phyloP scores from a whole-genome alignment of 306 rosid species.

The cucumber (Cucumis sativus) region Cucumber_9930_V3 NC_026657.2:27768501-27769000 shows the following conservation, averaged over 20 bases:
- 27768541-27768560: constrained; percentile 17
- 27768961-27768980: neutral
- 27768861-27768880: constrained; percentile 13
- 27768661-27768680: constrained; percentile 26
- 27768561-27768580: constrained; percentile 40
- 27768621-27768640: constrained; percentile 12
- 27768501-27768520: neutral
- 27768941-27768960: constrained; percentile 30
- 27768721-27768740: neutral
- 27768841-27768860: neutral
- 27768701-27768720: neutral
- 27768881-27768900: neutral
- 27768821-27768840: neutral
- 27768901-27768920: constrained; percentile 16
- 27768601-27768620: constrained; percentile 19
- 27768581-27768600: constrained; percentile 55
- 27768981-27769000: neutral
- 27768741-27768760: neutral
- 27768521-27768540: constrained; percentile 3
- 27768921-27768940: constrained; percentile 19
- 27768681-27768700: constrained; percentile 30
- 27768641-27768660: constrained; percentile 34
- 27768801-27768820: constrained; percentile 14
- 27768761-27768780: constrained; percentile 17
- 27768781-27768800: constrained; percentile 42